A percentile compares a stretch with the other conserved stretches of the same genome.
Conservation (phyloP, 306 rosid genomes). For the Pueraria montana region DNA sequence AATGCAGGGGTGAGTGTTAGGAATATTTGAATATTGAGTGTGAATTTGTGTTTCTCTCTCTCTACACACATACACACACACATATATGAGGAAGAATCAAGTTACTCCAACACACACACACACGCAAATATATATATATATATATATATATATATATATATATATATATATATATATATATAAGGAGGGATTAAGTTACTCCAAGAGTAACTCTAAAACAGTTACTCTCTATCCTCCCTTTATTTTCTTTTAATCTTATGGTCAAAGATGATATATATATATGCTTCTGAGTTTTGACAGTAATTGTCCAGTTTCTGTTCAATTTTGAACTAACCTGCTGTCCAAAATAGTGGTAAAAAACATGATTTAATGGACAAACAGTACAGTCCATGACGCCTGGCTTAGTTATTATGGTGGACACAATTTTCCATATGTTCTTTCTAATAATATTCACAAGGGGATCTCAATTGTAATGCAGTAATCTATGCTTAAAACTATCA, state of each 20-base stretch:
- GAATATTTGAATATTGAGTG: slow-evolving; percentile 26
- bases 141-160: too few relatives aligned
- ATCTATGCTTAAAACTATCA: slow-evolving; percentile 23
- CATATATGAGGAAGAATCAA: too few relatives aligned
- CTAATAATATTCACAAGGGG: not conserved
- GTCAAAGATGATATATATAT: too few relatives aligned
- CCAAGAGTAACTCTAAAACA: too few relatives aligned
- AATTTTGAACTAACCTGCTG: slow-evolving; percentile 26
- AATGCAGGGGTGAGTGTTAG: slow-evolving; percentile 85
- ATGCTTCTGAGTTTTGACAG: not conserved
- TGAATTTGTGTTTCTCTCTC: not conserved
- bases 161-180: too few relatives aligned
- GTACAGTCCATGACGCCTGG: slow-evolving; percentile 26
- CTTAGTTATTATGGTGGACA: slow-evolving; percentile 39
- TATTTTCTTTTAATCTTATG: too few relatives aligned
- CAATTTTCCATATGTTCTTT: not conserved
- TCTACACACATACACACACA: too few relatives aligned
- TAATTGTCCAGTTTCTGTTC: not conserved
- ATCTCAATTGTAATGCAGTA: slow-evolving; percentile 3
- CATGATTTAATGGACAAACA: slow-evolving; percentile 17
- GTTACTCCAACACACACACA: too few relatives aligned
- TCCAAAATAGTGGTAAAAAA: not conserved
- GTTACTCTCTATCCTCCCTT: too few relatives aligned
- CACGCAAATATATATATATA: too few relatives aligned
- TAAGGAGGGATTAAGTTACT: too few relatives aligned